Conservation (phyloP, 768 basidiomycete species). For the Podaxis sp. region DNA sequence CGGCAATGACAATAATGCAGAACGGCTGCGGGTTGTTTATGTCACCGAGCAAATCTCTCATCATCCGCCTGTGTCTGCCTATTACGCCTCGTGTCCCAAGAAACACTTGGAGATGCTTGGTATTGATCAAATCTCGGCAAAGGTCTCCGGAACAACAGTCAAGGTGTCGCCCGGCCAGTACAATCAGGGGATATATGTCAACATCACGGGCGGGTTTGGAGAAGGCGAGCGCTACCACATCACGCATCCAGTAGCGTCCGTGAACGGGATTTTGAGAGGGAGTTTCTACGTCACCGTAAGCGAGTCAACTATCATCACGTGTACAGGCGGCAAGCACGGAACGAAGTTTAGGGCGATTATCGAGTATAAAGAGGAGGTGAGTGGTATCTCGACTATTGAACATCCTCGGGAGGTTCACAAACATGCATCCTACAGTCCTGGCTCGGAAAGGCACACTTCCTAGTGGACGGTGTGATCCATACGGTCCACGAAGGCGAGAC, state of each 20-base stretch:
- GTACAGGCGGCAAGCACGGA: conserved; percentile 62
- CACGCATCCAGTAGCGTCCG: conserved; percentile 84
- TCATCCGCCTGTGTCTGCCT: conserved; percentile 93
- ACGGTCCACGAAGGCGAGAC: conserved; percentile 66
- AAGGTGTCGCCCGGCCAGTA: conserved; percentile 79
- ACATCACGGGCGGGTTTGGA: conserved; percentile 70
- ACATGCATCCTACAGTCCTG: conserved; percentile 57
- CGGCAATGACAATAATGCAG: conserved; percentile 27
- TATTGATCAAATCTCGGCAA: conserved; percentile 92
- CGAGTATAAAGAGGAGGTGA: conserved; percentile 97
- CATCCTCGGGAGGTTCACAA: neutral
- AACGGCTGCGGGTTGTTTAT: conserved; percentile 67
- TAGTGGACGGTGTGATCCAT: conserved; percentile 88
- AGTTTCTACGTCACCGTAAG: conserved; percentile 88
- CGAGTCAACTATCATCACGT: conserved; percentile 81
- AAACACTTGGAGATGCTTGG: conserved; percentile 72
- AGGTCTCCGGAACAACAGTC: conserved; percentile 84
- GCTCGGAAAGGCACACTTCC: conserved; percentile 85
- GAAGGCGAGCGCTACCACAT: conserved; percentile 84
- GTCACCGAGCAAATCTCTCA: conserved; percentile 95
- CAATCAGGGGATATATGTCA: conserved; percentile 89
- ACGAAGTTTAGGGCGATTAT: conserved; percentile 77
- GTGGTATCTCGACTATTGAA: conserved; percentile 8
- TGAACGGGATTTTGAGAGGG: conserved; percentile 91
- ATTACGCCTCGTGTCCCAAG: conserved; percentile 73